These are phyloP conservation scores for Ilex asprella DNA, from an alignment of 257 asterid species.

Conservation along the genomic window DNA sequence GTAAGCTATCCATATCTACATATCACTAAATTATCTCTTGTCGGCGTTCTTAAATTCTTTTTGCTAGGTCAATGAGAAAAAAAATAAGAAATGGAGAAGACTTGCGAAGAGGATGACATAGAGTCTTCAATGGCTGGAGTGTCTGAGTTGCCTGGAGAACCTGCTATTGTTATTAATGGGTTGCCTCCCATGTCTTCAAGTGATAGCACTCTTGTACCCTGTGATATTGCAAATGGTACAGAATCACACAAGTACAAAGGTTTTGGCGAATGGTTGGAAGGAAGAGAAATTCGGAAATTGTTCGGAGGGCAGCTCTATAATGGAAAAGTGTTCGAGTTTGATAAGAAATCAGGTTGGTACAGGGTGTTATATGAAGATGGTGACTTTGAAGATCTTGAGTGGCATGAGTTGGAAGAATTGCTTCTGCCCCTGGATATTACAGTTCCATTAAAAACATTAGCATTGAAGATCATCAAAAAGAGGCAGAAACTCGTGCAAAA, in stretches of 20 bases:
- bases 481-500: constrained; percentile 30
- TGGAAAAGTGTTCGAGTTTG: constrained; percentile 47
- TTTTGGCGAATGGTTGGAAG: constrained; percentile 61
- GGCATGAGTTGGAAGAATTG: constrained; percentile 45
- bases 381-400: constrained; percentile 61
- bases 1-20: no score
- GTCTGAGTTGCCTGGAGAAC: constrained; percentile 55
- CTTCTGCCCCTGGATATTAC: constrained; percentile 53
- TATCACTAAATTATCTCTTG: no score
- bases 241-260: constrained; percentile 17
- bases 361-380: constrained; percentile 66
- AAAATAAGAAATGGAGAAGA: constrained; percentile 29
- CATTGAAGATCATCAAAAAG: constrained; percentile 37
- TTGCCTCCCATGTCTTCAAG: constrained; percentile 39
- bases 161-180: constrained; percentile 54
- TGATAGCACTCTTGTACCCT: constrained; percentile 10
- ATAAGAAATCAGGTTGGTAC: constrained; percentile 52
- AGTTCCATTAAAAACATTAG: constrained; percentile 46
- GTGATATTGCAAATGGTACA: constrained; percentile 16
- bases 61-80: not conserved
- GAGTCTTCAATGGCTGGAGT: constrained; percentile 22
- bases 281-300: constrained; percentile 46
- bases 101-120: constrained; percentile 14
- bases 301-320: constrained; percentile 31
- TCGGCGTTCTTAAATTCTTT: no score